Evolutionary conservation across 768 basidiomycete genomes (phyloP), one percentile per base, ranked within the genome.

Genomic region (Dacryopinax spathularia): DNA sequence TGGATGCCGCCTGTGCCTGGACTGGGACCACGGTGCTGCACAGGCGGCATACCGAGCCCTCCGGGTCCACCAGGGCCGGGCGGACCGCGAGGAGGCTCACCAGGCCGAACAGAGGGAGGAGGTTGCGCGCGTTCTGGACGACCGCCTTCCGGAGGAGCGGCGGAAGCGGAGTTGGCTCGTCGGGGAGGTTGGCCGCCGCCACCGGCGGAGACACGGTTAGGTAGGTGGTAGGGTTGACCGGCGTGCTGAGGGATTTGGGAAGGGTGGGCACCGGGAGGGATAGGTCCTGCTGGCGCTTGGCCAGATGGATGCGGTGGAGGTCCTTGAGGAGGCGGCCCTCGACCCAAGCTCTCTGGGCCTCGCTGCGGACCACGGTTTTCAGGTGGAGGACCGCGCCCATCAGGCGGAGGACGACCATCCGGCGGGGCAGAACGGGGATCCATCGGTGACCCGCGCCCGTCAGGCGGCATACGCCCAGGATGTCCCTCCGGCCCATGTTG

Each of bases 61-160:
- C 39, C 65, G 63, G 10, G 73, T 70, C 61, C 73, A 70, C 34
- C 72, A 70, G 68, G 73, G 73, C 5, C 72, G 64, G 65, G 73
- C 71, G 29, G 72, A 72, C 6, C 72, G 72, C 62, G 72, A 70
- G 9, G 71, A 70, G 37, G 70, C 70, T 13, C 68, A 65, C 63
- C 69, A 48, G 5, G 33, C 22, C 16, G 64, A 33, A 29, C 61
- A 36, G 16, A 63, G 10, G 16, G 39, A 60, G 64, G 62, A 61
- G 25, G 59, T 33, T 63, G 56, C 1, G 59, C 48, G 9, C 63
- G 62, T 56, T 60, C 60, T 33, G 62, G 43, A 22, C 41, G 27
- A 25, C 13, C 25, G 25, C n/a, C 18, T 10, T 22, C 60, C 6
- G 41, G 63, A 56, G 48, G 29, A 10, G 33, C 20, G 16, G 44